phyloP scores from a whole-genome alignment of 2,329 filamentous ascomycete genomes.

The Trichoderma citrinoviride region DNA sequence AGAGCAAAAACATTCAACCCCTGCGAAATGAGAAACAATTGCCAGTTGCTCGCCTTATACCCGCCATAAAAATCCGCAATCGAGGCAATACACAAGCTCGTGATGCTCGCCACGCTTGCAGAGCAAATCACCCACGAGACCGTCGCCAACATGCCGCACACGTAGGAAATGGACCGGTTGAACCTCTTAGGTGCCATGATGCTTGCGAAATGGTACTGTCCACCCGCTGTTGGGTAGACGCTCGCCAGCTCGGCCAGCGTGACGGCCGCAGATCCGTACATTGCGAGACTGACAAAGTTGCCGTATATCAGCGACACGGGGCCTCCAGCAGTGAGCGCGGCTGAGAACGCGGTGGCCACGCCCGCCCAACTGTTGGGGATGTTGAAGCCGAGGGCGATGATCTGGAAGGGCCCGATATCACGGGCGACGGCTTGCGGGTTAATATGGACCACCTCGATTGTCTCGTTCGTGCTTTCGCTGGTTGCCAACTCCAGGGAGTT shows the following conservation, averaged over 20 bases:
- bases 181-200: constrained; percentile 30
- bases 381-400: constrained; percentile 22
- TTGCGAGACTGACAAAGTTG: constrained; percentile 8
- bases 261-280: constrained; percentile 27
- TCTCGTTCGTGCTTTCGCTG: constrained; percentile 23
- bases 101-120: constrained; percentile 4
- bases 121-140: constrained; percentile 3
- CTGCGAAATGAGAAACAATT: constrained; percentile 16
- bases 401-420: constrained; percentile 13
- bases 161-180: constrained; percentile 23
- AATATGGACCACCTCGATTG: constrained; percentile 1
- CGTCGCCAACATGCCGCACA: constrained; percentile 4
- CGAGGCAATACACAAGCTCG: neutral
- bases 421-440: neutral
- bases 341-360: constrained; percentile 26
- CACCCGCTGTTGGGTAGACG: constrained; percentile 39
- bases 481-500: neutral
- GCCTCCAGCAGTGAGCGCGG: constrained; percentile 23
- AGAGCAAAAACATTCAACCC: neutral
- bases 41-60: constrained; percentile 1
- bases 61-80: constrained; percentile 7
- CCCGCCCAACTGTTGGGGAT: constrained; percentile 31
- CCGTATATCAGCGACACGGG: constrained; percentile 30
- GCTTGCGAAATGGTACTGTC: constrained; percentile 40
- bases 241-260: constrained; percentile 39